These are phyloP conservation scores for Aspergillus piperis DNA, from an alignment of 2,329 filamentous ascomycete species.

Conservation along the genomic window DNA sequence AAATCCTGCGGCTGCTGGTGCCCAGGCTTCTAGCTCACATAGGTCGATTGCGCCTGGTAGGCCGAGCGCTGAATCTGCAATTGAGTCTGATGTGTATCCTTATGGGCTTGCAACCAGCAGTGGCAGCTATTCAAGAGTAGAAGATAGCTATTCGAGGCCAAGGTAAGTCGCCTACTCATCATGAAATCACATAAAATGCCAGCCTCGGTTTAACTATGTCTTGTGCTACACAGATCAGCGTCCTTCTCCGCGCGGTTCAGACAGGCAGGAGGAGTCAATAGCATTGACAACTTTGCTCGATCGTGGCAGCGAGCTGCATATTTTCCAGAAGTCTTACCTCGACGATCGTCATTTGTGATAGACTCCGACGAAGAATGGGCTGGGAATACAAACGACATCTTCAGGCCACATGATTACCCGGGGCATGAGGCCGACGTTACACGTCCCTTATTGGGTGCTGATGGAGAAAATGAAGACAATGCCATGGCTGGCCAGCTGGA, in stretches of 20 bases:
- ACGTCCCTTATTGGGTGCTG: conserved; percentile 31
- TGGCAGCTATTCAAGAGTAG: conserved; percentile 3
- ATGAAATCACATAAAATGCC: not conserved
- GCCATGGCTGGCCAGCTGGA: conserved; percentile 14
- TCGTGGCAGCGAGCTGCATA: conserved; percentile 89
- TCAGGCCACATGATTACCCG: conserved; percentile 22
- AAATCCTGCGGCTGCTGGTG: not conserved
- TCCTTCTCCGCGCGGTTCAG: conserved; percentile 51
- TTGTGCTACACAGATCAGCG: conserved; percentile 28
- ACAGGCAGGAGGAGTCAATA: conserved; percentile 87
- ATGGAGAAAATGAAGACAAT: conserved; percentile 31
- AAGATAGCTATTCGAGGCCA: conserved; percentile 12
- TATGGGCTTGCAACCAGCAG: conserved; percentile 37
- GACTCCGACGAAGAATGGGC: conserved; percentile 50
- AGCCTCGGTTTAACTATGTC: not conserved
- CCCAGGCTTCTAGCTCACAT: conserved; percentile 5
- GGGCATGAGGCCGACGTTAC: conserved; percentile 31
- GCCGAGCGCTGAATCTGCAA: conserved; percentile 7
- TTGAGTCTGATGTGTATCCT: conserved; percentile 13
- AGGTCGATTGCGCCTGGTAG: conserved; percentile 3
- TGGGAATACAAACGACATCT: conserved; percentile 22
- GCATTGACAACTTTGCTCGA: conserved; percentile 87
- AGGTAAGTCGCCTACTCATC: conserved; percentile 13
- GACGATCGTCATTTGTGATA: conserved; percentile 72
- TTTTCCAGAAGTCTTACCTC: conserved; percentile 84